Evolutionary conservation across 148 eudicot species (phyloP).

Genomic region (Vaccinium myrtillus): DNA sequence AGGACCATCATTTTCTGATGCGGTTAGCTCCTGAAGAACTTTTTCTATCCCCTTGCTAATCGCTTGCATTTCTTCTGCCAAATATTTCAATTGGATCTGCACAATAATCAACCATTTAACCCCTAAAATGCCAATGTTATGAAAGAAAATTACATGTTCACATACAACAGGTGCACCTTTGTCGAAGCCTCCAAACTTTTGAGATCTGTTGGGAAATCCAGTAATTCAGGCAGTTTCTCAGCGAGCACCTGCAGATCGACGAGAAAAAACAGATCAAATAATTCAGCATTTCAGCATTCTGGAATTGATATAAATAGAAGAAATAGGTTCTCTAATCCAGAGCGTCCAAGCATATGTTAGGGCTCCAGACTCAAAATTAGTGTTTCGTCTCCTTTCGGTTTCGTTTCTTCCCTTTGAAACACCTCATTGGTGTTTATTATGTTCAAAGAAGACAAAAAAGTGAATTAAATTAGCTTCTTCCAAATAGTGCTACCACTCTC

Average conservation of each 20-base stretch:
- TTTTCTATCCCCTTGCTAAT: constrained; percentile 81
- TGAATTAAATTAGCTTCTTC: background rate
- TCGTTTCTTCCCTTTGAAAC: background rate
- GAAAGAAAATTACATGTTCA: background rate
- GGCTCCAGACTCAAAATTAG: background rate
- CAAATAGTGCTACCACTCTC: background rate
- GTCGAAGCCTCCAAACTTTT: constrained; percentile 72
- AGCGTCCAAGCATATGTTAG: background rate
- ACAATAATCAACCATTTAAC: constrained; percentile 18
- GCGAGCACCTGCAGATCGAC: constrained; percentile 53
- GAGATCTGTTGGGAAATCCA: constrained; percentile 78
- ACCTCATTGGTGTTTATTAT: background rate
- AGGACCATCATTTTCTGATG: constrained; percentile 70
- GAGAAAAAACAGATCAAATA: background rate
- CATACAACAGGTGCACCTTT: constrained; percentile 47
- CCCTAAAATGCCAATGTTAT: constrained; percentile 5
- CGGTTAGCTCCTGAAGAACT: constrained; percentile 65
- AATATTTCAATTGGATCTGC: constrained; percentile 76
- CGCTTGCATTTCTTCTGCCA: constrained; percentile 96
- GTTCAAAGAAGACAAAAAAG: too few species aligned
- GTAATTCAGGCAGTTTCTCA: constrained; percentile 81
- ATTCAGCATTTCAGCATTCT: background rate
- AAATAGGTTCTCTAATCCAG: background rate
- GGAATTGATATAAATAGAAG: background rate
- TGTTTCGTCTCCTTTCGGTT: background rate